Conservation (phyloP, 495 filamentous ascomycete genomes). For the Acidomyces sp. region DNA sequence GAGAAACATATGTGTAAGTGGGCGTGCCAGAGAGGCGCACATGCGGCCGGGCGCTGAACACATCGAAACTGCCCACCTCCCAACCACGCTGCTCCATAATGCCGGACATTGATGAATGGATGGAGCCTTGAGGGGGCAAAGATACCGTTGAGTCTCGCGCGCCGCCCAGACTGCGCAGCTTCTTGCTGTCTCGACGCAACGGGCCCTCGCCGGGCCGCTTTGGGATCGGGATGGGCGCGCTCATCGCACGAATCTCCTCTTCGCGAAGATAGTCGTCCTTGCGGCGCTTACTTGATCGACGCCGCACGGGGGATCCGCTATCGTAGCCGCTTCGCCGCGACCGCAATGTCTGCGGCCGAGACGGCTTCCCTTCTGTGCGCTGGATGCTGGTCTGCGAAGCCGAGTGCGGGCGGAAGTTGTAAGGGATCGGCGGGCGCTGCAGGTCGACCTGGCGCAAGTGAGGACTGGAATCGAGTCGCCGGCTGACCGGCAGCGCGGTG, state of each 20-base stretch:
- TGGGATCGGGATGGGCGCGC: slow-evolving; percentile 50
- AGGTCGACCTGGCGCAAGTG: slow-evolving; percentile 30
- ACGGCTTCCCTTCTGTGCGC: slow-evolving; percentile 27
- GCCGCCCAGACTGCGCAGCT: slow-evolving; percentile 46
- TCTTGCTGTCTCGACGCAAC: slow-evolving; percentile 51
- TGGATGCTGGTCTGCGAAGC: slow-evolving; percentile 35
- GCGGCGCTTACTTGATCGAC: slow-evolving; percentile 65
- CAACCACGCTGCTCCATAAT: slow-evolving; percentile 56
- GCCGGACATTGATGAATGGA: slow-evolving; percentile 59
- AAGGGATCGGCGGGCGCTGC: slow-evolving; percentile 30
- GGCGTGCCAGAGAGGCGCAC: slow-evolving; percentile 59
- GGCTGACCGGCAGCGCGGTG: slow-evolving; percentile 28
- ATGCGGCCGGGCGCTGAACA: slow-evolving; percentile 65
- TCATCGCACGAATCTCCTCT: slow-evolving; percentile 78
- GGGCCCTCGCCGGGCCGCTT: slow-evolving; percentile 38
- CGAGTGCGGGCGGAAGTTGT: slow-evolving; percentile 36
- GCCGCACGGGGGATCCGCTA: slow-evolving; percentile 39
- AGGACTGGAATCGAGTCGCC: slow-evolving; percentile 25
- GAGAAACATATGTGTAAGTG: slow-evolving; percentile 32
- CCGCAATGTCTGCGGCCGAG: slow-evolving; percentile 52
- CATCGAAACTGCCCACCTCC: slow-evolving; percentile 59
- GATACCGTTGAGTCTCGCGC: slow-evolving; percentile 60
- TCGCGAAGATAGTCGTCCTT: slow-evolving; percentile 57
- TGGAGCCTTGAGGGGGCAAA: slow-evolving; percentile 55
- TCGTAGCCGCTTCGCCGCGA: slow-evolving; percentile 45